Conservation (phyloP, 176 grass and related monocot genomes). For the Panicum miliaceum region DNA sequence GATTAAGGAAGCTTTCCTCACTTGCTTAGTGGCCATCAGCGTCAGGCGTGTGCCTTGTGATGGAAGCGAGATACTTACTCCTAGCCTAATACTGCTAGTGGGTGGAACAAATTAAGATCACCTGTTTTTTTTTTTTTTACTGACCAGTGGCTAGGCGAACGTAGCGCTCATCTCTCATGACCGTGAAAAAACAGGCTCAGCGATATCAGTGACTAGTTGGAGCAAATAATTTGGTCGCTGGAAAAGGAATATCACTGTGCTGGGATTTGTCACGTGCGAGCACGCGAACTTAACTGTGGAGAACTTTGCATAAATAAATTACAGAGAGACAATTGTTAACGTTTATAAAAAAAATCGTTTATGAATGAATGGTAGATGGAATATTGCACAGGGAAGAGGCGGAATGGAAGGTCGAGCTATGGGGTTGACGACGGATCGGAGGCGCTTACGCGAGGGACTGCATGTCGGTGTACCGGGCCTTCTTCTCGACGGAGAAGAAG, state of each 20-base stretch:
- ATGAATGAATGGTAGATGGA: background rate
- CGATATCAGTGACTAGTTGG: background rate
- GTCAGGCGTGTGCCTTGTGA: background rate
- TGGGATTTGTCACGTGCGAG: background rate
- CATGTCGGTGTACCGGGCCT: conserved; percentile 80
- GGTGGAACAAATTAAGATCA: background rate
- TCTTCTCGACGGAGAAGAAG: conserved; percentile 81
- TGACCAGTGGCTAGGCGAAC: background rate
- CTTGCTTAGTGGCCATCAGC: background rate
- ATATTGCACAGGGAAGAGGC: background rate
- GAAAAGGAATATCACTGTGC: conserved; percentile 9
- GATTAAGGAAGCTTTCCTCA: conserved; percentile 25
- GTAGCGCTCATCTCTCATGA: background rate
- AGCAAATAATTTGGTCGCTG: conserved; percentile 3
- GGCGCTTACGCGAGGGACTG: conserved; percentile 81
- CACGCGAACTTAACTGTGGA: background rate
- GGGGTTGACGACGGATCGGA: background rate
- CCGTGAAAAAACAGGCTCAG: background rate
- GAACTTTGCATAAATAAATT: background rate
- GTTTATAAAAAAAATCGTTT: background rate
- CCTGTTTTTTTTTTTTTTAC: background rate
- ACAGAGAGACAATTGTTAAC: background rate
- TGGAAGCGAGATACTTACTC: conserved; percentile 6
- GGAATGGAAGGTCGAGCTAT: background rate
- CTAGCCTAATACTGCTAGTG: no score